phyloP scores from a whole-genome alignment of 805 yeast genomes.

The Starmerella vaccinii region DNA sequence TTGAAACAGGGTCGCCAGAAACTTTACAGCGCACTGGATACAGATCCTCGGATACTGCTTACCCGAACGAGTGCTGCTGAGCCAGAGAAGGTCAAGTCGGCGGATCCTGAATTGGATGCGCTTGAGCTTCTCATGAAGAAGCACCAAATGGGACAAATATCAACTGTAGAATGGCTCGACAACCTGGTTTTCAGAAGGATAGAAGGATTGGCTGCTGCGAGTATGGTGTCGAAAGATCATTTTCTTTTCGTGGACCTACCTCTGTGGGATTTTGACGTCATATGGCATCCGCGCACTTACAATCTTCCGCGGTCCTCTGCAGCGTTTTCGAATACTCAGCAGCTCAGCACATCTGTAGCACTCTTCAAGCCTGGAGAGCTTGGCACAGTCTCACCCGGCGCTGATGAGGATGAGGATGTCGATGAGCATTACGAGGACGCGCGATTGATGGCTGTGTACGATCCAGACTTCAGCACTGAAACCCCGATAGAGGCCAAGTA shows the following conservation, averaged over 20 bases:
- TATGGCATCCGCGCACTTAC: slow-evolving; percentile 43
- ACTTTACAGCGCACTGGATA: slow-evolving; percentile 26
- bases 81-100: background rate
- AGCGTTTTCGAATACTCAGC: slow-evolving; percentile 24
- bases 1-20: slow-evolving; percentile 65
- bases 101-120: slow-evolving; percentile 35
- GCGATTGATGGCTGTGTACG: slow-evolving; percentile 39
- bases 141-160: slow-evolving; percentile 59
- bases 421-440: slow-evolving; percentile 19
- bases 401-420: slow-evolving; percentile 19
- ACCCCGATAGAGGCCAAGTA: slow-evolving; percentile 87
- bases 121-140: slow-evolving; percentile 46
- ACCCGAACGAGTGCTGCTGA: background rate
- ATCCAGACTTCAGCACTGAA: slow-evolving; percentile 55
- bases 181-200: slow-evolving; percentile 48
- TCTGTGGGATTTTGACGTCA: slow-evolving; percentile 61
- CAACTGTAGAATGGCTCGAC: slow-evolving; percentile 64
- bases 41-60: slow-evolving; percentile 10
- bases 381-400: background rate
- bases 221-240: slow-evolving; percentile 23
- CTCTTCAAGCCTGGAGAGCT: slow-evolving; percentile 16
- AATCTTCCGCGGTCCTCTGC: slow-evolving; percentile 21
- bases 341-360: slow-evolving; percentile 24
- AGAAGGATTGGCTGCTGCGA: slow-evolving; percentile 31
- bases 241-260: slow-evolving; percentile 47